Evolutionary conservation across 148 eudicot genomes (phyloP), one percentile per base, ranked within the genome.

Genomic region (Camellia japonica): DNA sequence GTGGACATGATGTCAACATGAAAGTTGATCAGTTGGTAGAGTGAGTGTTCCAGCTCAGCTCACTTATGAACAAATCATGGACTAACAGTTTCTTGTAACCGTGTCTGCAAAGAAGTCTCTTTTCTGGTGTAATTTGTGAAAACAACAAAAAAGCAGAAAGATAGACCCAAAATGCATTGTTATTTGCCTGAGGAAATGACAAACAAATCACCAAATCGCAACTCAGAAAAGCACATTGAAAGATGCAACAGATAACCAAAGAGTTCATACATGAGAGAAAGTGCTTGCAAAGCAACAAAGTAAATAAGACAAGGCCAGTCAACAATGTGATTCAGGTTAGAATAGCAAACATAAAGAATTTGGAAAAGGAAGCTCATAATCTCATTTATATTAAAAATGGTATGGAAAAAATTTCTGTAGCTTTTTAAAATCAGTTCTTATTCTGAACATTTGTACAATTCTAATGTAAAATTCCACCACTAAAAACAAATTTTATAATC

Each of bases 211-310:
- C 52, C 7, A 7, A 49, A 92, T 90, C 38, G 87, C 89, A 47
- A 92, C 93, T 51, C 93, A 93, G 76, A 88, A 92, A 3, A 60
- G 64, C 7, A 60, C 3, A 15, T 18, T 60, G 20, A 3, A 9
- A 60, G 64, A 15, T 15, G 64, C 64, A 15, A 12, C 11, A 55
- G 38, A 55, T 55, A 55, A 10, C 13, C 12, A 55, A 55, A 55
- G 59, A 55, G 59, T 8, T 55, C 59, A 55, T 55, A 8, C 59
- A 9, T 0, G 59, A 12, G 3, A 55, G 14, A 60, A 18, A 56
- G 60, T 30, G 38, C 60, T 8, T 56, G 64, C 7, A 19, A 60
- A 4, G 7, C 18, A 60, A 18, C 4, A 15, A 60, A 60, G 64
- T 15, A 60, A 60, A 60, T 15, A 60, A 15, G 64, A 60, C 64